Base-by-base conservation (phyloP, 1,139 yeast species). In the Taphrina wiesneri region DNA sequence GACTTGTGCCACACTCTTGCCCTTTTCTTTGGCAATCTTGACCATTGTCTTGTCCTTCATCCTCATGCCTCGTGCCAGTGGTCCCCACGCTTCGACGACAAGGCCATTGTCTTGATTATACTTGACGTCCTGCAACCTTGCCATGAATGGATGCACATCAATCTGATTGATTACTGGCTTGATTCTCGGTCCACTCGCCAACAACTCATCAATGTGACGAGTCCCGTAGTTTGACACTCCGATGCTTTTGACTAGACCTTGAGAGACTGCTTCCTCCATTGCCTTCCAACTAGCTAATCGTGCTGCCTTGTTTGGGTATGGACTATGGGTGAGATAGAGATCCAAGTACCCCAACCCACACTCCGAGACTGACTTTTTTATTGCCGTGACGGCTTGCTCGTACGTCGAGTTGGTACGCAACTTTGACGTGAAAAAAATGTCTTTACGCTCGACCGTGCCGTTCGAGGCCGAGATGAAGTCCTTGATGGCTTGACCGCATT, bases 381-480 rank as follows among this genome's bases (percentile, higher is more conserved):
- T 83, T 7, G 87, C 88, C 39, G 71, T 71, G 70, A 82, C 82
- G 7, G 91, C 84, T 43, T 79, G 78, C 13, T 81, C 81, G 74
- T 87, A 87, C 0, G 76, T 64, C 36, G 56, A 23, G 36, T 47
- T 62, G 34, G 47, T 25, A 23, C 43, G 81, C 43, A 88, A 76
- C 74, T 88, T 88, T 39, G 95, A 85, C 5, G 93, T 86, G 73
- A 86, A 88, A 71, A 84, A 86, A 25, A 89, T 82, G 36, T 87
- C 91, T 54, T 77, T 78, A 59, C 95, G 77, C 67, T 79, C 79
- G 61, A 76, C 70, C 7, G 3, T 9, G 13, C 59, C 59, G 3
- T 68, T 69, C 0, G 85, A 82, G 52, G 81, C 81, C 2, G 77
- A 71, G n/a, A 87, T 69, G 84, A 86, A 87, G 59, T 78, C 71